Evolutionary conservation across 352 stramenopile genomes (phyloP).

Genomic region (Pythium utonaiense): DNA sequence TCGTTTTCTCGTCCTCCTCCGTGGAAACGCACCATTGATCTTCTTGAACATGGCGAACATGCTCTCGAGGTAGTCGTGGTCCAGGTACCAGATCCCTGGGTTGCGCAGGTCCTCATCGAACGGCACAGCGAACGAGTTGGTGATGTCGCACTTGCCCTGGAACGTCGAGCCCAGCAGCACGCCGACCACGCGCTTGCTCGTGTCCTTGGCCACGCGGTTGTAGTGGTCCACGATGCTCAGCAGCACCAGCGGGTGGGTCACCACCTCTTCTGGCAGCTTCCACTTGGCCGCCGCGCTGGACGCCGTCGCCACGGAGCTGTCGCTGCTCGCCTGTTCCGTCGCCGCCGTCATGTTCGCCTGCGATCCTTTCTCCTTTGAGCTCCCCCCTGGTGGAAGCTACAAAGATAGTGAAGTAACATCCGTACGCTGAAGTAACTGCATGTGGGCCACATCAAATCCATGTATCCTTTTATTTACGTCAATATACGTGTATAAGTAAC

Average conservation of each 20-base stretch:
- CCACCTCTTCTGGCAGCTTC: conserved; percentile 89
- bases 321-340: conserved; percentile 10
- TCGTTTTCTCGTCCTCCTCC: no score
- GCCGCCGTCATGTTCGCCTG: conserved; percentile 11
- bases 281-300: conserved; percentile 17
- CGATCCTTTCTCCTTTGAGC: conserved; percentile 15
- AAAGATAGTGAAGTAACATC: conserved; percentile 29
- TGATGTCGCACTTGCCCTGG: conserved; percentile 93
- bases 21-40: conserved; percentile 74
- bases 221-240: conserved; percentile 99
- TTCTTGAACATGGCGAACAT: conserved; percentile 97
- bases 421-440: conserved; percentile 10
- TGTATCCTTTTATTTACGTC: neutral
- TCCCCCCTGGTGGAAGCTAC: conserved; percentile 1
- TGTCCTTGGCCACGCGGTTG: conserved; percentile 97
- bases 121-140: conserved; percentile 94
- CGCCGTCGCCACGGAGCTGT: neutral
- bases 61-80: conserved; percentile 99
- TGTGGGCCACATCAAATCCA: conserved; percentile 10
- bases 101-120: conserved; percentile 99
- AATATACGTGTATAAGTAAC: neutral
- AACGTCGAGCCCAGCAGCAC: conserved; percentile 95
- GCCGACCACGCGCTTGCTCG: conserved; percentile 97
- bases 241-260: conserved; percentile 98
- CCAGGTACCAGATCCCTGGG: conserved; percentile 97